Evolutionary conservation across 768 basidiomycete genomes (phyloP), one percentile per base, ranked within the genome.

Genomic region (Pisolithus marmoratus): DNA sequence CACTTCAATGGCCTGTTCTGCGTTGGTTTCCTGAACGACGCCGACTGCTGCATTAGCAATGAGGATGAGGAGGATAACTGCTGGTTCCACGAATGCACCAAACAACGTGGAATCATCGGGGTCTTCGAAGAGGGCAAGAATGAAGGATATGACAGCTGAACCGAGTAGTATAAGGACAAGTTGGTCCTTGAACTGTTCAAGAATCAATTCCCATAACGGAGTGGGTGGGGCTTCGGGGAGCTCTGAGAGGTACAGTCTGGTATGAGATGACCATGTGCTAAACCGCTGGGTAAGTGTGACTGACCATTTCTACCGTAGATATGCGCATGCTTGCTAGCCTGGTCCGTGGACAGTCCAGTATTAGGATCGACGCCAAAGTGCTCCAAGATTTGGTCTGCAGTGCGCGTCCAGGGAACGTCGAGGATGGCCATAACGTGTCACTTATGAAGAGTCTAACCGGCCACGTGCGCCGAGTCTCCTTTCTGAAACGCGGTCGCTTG

Each of bases 141-240:
- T 75, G 69, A 99, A 94, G 9, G 95, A 98, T 58, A 98, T 79
- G 42, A 90, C 84, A 12, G 95, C 95, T 1, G 94, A 96, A 2
- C 80, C 94, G 43, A 99, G 85, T 31, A 99, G 81, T 64, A 99
- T 98, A 56, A 99, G 85, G 38, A 99, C 95, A 26, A 99, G 82
- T 70, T 96, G 93, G 72, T 99, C 95, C 76, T 98, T 88, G 79
- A 99, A 99, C 72, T 99, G 95, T 59, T 96, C 94, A n/a, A 99
- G 78, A 54, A 99, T 87, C 54, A 98, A 83, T 64, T 91, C 80
- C 91, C 93, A 94, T 29, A 98, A 65, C 4, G 94, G 90, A 4
- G 95, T 96, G 3, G 90, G 73, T 0, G 90, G 86, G 9, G 94
- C 91, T 63, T 96, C 93, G 11, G 95, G 94, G 7, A 99, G 77